Base-by-base conservation (phyloP, 2,329 filamentous ascomycete genomes). In the Saccharata proteae region DNA sequence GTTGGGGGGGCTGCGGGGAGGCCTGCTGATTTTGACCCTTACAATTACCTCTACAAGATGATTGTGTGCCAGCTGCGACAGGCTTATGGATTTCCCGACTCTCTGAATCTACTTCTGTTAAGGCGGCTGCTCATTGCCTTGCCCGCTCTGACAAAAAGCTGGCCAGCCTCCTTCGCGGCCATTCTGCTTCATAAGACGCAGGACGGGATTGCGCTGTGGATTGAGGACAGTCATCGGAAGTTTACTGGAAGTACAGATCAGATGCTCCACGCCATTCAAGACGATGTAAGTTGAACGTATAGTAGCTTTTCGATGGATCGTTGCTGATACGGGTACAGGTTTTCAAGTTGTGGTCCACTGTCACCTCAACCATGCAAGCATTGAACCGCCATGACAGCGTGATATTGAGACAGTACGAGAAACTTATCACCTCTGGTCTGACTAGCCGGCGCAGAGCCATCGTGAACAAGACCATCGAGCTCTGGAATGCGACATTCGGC, bases 401-500 rank as follows among this genome's bases (percentile, higher is more conserved):
- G 51, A 37, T 68, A 61, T 43, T 80, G 59, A 39, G 74, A 54
- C 51, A 62, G 47, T 46, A 75, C 4, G 62, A 69, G 27, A 38
- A 44, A 4, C 47, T 77, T 5, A 50, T 77, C 7, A 54, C 61
- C 17, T 58, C 69, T 28, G 67, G 67, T 2, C 62, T 77, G 16
- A 48, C 59, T 14, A 74, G 69, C 26, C 58, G 58, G 5, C 64
- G 69, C 39, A 60, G 56, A 27, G 53, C 49, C 3, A 61, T 69
- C 7, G 61, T 64, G 8, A 69, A 69, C 26, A 48, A 48, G 3
- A 67, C 72, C 2, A 61, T 76, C 16, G 47, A 54, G 11, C 63
- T 69, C 38, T 94, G 84, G 84, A 86, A 85, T 42, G 49, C 55
- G 0, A 68, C 76, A 0, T 84, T 83, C 45, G 74, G 74, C 13